Percentiles rank a stretch among this genome's conserved stretches.
These are phyloP conservation scores for Penicillium atrosanguineum DNA, from an alignment of 495 filamentous ascomycete genomes.

Conservation along the genomic window DNA sequence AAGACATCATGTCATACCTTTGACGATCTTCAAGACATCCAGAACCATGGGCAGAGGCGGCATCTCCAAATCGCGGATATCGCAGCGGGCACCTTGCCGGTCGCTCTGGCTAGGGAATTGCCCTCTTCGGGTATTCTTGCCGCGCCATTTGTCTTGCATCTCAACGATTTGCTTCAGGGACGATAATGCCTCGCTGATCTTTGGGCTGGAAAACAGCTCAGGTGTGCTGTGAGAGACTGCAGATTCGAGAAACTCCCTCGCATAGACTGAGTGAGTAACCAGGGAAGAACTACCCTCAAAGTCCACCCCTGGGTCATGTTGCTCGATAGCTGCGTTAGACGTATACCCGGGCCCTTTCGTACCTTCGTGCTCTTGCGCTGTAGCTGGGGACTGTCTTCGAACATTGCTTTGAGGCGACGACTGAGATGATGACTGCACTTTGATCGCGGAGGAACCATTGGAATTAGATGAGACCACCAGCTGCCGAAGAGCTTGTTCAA, in stretches of 20 bases:
- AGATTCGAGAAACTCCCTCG: constrained; percentile 59
- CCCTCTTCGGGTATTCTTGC: constrained; percentile 35
- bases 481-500: constrained; percentile 51
- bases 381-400: constrained; percentile 2
- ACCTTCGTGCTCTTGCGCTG: constrained; percentile 11
- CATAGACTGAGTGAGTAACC: constrained; percentile 60
- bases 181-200: constrained; percentile 55
- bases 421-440: constrained; percentile 18
- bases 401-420: constrained; percentile 9
- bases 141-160: constrained; percentile 43
- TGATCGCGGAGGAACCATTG: not conserved
- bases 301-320: constrained; percentile 39
- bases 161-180: constrained; percentile 56
- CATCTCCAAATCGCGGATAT: constrained; percentile 51
- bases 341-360: constrained; percentile 21
- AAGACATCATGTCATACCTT: constrained; percentile 29
- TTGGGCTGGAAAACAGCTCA: constrained; percentile 42
- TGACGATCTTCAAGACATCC: constrained; percentile 46
- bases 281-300: constrained; percentile 64
- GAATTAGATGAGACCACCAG: constrained; percentile 18
- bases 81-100: constrained; percentile 33
- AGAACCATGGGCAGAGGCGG: constrained; percentile 54
- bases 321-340: constrained; percentile 30
- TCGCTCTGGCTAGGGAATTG: constrained; percentile 43
- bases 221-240: constrained; percentile 54